Base-by-base conservation (phyloP, 768 basidiomycete species). In the Phylloporus rhodoxanthus region DNA sequence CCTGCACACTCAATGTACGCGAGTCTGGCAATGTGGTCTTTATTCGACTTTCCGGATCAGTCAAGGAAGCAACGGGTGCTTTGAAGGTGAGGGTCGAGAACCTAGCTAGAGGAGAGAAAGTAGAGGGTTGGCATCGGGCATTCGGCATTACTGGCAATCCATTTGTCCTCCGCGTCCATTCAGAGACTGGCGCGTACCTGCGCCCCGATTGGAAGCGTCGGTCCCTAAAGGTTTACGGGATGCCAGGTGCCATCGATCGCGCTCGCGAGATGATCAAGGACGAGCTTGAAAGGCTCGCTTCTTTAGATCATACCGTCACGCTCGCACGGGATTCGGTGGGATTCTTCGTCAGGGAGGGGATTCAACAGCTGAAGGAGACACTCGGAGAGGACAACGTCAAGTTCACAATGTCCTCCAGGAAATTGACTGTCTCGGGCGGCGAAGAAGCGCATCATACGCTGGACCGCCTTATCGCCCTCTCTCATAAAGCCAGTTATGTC, bases 61-160 rank as follows among this genome's bases (percentile, higher is more conserved):
- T 76, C 43, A 77, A 77, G 63, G 75, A 77, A 53, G 72, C 72
- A 2, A 71, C 76, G 2, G 82, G 82, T 1, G 69, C 73, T 4
- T 57, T 84, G 52, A 83, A 82, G 65, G 81, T 83, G 14, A 68
- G 81, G 44, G 76, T 80, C 0, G 82, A 84, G 60, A 74, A 68
- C 45, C 59, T 84, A 30, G 75, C 72, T 2, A 69, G 68, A 21
- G 82, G 82, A 5, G 74, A 78, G 34, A 75, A 64, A 32, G 64
- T 83, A 2, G 63, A 65, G 4, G 70, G 71, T 30, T 83, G 80
- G 81, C 80, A 82, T 60, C 63, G 69, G 33, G 70, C 71, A 0
- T 70, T 81, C 50, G 57, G 54, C 2, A 40, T 29, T 52, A 26
- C 30, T 5, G 54, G 19, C 9, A 69, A 60, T 44, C 28, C 54